phyloP scores from a whole-genome alignment of 495 filamentous ascomycete genomes.

The Penicillium riverlandense region DNA sequence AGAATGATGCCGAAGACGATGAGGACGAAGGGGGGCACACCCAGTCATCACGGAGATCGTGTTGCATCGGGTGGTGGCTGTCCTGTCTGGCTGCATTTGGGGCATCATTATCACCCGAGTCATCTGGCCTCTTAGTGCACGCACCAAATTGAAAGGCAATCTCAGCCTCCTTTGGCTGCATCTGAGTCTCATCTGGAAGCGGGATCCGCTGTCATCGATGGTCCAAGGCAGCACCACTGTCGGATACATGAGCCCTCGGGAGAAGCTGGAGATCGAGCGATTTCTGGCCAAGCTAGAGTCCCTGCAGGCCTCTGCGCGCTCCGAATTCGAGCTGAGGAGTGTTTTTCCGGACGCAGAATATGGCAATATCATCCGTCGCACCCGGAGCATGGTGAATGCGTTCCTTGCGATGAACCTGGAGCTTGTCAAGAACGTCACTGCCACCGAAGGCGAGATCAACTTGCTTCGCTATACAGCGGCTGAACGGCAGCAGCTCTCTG shows the following conservation, averaged over 20 bases:
- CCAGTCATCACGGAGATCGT: constrained; percentile 84
- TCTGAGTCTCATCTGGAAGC: constrained; percentile 93
- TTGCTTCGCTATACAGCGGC: constrained; percentile 70
- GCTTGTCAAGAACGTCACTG: constrained; percentile 69
- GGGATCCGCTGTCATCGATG: constrained; percentile 78
- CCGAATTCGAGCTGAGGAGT: constrained; percentile 77
- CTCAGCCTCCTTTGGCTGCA: constrained; percentile 81
- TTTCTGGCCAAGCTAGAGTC: constrained; percentile 61
- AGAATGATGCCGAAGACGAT: constrained; percentile 62
- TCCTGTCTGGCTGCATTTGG: constrained; percentile 84
- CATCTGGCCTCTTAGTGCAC: constrained; percentile 89
- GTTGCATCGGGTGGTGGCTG: constrained; percentile 83
- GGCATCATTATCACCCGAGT: constrained; percentile 82
- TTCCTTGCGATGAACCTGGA: constrained; percentile 95
- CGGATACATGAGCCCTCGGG: constrained; percentile 73
- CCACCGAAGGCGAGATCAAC: constrained; percentile 71
- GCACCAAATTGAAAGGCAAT: constrained; percentile 78
- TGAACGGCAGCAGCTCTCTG: constrained; percentile 73
- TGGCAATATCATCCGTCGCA: constrained; percentile 65
- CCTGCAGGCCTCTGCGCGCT: constrained; percentile 62
- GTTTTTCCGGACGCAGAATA: constrained; percentile 71
- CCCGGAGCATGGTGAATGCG: constrained; percentile 76
- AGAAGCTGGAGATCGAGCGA: constrained; percentile 63
- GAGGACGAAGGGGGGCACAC: constrained; percentile 75
- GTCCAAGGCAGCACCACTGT: constrained; percentile 42